Percentiles rank a stretch among this genome's conserved stretches.
These are phyloP conservation scores for Claviceps maximensis DNA, from an alignment of 2,329 filamentous ascomycete species.

Conservation along the genomic window DNA sequence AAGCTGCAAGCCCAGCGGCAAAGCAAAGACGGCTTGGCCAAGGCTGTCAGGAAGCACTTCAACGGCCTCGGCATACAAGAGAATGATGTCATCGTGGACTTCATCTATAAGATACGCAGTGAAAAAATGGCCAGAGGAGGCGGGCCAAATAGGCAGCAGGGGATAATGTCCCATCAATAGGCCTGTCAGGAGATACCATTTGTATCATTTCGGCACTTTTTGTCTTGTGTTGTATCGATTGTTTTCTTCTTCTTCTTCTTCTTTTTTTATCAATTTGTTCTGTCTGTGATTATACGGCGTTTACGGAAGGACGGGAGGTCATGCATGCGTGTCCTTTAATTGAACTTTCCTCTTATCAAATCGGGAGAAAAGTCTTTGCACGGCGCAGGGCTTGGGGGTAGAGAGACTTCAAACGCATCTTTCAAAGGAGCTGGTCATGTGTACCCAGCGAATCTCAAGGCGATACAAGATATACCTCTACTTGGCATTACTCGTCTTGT, in stretches of 20 bases:
- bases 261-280: not conserved
- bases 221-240: too few species aligned
- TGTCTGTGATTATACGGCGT: not conserved
- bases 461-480: not conserved
- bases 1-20: slow-evolving; percentile 51
- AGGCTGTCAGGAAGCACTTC: slow-evolving; percentile 68
- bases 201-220: not conserved
- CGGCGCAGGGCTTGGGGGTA: not conserved
- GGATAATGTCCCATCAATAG: slow-evolving; percentile 39
- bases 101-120: slow-evolving; percentile 53
- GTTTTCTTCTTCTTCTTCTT: slow-evolving; percentile 6
- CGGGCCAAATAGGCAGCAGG: slow-evolving; percentile 12
- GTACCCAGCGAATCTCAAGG: not conserved
- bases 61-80: slow-evolving; percentile 68
- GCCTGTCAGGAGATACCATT: not conserved
- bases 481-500: not conserved
- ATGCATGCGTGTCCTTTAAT: not conserved
- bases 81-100: slow-evolving; percentile 70
- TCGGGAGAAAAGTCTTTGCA: not conserved
- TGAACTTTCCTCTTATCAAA: not conserved
- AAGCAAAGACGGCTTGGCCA: slow-evolving; percentile 58
- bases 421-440: not conserved
- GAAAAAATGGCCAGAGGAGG: slow-evolving; percentile 16
- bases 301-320: not conserved
- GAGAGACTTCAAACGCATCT: not conserved